Evolutionary conservation across 176 grass and related monocot species (phyloP).

Genomic region (Microstegium vimineum): DNA sequence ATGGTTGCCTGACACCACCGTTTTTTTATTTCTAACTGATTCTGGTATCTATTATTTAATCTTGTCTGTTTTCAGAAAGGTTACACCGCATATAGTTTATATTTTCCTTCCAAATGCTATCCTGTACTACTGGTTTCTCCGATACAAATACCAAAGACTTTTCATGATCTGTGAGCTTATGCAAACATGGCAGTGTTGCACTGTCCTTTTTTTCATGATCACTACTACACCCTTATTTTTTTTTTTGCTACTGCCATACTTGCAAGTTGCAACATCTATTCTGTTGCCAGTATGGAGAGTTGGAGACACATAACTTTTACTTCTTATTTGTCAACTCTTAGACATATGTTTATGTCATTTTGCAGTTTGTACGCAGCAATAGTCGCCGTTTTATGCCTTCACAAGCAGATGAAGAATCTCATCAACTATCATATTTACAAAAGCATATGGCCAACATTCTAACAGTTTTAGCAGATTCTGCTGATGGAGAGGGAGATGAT

Average conservation of each 20-base stretch:
- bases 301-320: neutral
- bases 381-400: slow-evolving; percentile 93
- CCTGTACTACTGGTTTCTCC: too few relatives aligned
- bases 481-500: slow-evolving; percentile 72
- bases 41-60: neutral
- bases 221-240: neutral
- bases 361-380: slow-evolving; percentile 91
- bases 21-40: neutral
- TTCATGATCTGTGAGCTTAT: slow-evolving; percentile 1
- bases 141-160: neutral
- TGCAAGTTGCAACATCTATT: neutral
- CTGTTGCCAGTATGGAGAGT: neutral
- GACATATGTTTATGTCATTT: slow-evolving; percentile 26
- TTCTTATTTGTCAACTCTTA: neutral
- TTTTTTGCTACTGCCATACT: neutral
- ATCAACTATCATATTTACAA: slow-evolving; percentile 95
- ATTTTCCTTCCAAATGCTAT: slow-evolving; percentile 11
- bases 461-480: slow-evolving; percentile 68
- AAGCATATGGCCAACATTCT: slow-evolving; percentile 90
- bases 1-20: neutral
- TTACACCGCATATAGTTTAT: neutral
- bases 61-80: neutral
- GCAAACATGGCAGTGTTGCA: slow-evolving; percentile 2
- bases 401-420: slow-evolving; percentile 90
- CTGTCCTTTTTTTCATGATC: neutral